A percentile compares a stretch with the other conserved stretches of the same genome.
Conservation (phyloP, 2,329 filamentous ascomycete genomes). For the Alternaria postmessia region DNA sequence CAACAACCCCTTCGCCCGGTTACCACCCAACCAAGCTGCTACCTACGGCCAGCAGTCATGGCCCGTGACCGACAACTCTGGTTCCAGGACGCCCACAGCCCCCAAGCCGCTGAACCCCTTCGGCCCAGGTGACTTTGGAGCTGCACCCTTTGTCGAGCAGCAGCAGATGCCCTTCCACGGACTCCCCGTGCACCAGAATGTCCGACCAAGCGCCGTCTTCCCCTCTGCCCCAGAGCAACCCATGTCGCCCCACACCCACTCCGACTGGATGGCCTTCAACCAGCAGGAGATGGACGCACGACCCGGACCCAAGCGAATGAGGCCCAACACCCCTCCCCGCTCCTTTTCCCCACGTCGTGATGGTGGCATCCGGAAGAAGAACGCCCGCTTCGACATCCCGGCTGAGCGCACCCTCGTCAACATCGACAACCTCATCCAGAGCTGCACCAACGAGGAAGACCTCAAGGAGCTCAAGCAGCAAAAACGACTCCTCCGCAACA, state of each 20-base stretch:
- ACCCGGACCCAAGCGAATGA: constrained; percentile 64
- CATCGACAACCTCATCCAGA: constrained; percentile 90
- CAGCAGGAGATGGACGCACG: constrained; percentile 60
- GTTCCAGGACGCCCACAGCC: constrained; percentile 76
- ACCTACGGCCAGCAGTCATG: constrained; percentile 64
- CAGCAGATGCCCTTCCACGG: constrained; percentile 51
- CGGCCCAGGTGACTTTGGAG: constrained; percentile 59
- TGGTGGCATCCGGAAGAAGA: constrained; percentile 98
- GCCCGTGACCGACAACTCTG: constrained; percentile 70
- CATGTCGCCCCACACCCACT: constrained; percentile 69
- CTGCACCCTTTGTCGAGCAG: constrained; percentile 54
- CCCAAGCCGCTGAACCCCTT: constrained; percentile 75
- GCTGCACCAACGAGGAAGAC: constrained; percentile 88
- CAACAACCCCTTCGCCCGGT: constrained; percentile 70
- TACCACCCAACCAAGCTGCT: constrained; percentile 59
- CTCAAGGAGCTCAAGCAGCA: constrained; percentile 99
- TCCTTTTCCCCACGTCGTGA: constrained; percentile 79
- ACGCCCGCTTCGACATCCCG: constrained; percentile 96
- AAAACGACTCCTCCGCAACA: constrained; percentile 91
- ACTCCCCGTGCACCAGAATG: constrained; percentile 49
- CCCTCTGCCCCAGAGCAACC: constrained; percentile 56
- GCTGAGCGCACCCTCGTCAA: constrained; percentile 91
- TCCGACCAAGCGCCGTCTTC: constrained; percentile 61
- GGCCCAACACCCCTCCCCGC: constrained; percentile 72
- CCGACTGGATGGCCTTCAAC: constrained; percentile 64